These are phyloP conservation scores for Monosporascus sp. DNA, from an alignment of 2,329 filamentous ascomycete genomes.

Conservation along the genomic window DNA sequence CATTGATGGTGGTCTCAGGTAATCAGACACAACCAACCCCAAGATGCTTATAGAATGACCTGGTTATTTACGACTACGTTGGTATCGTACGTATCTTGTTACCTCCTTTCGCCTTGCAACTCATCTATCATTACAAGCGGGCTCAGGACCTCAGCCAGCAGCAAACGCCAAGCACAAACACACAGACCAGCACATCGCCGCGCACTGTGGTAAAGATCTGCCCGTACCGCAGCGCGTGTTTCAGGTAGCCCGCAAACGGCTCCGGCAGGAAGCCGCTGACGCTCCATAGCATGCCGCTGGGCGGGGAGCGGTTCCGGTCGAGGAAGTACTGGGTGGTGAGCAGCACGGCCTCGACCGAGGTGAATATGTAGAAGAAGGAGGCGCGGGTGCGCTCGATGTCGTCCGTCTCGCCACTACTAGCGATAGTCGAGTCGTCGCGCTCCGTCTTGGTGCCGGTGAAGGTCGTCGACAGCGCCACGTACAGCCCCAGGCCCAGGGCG, in stretches of 20 bases:
- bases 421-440: constrained; percentile 41
- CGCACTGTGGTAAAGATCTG: constrained; percentile 69
- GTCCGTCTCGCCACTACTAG: constrained; percentile 22
- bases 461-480: constrained; percentile 61
- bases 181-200: constrained; percentile 66
- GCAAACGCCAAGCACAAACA: constrained; percentile 66
- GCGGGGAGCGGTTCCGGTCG: constrained; percentile 54
- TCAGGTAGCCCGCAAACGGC: constrained; percentile 56
- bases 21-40: no score
- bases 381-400: constrained; percentile 33
- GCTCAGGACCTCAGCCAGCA: constrained; percentile 37
- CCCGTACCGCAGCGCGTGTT: constrained; percentile 58
- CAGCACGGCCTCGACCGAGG: constrained; percentile 68
- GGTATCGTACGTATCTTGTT: no score
- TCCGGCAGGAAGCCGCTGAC: constrained; percentile 61
- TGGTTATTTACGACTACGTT: no score
- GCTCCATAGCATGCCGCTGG: constrained; percentile 58
- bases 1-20: no score
- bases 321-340: constrained; percentile 67
- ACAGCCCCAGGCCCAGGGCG: constrained; percentile 63
- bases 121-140: no score
- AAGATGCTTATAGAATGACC: no score
- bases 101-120: no score
- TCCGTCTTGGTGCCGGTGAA: constrained; percentile 63
- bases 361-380: constrained; percentile 75